These are phyloP conservation scores for Hygrophila difformis DNA, from an alignment of 257 asterid genomes.

Conservation along the genomic window DNA sequence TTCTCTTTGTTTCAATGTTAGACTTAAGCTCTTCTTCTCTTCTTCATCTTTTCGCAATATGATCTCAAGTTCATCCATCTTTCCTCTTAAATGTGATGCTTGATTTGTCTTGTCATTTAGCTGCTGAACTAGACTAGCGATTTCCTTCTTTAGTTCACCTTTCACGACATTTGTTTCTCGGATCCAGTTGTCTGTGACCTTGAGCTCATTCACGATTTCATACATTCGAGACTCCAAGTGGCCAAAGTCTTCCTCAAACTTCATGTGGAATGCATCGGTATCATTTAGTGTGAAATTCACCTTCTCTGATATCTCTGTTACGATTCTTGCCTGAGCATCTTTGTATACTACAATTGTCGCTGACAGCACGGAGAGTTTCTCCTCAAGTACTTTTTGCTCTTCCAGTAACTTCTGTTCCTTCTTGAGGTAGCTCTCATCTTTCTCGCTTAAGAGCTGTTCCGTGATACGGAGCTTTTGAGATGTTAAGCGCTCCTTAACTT, in stretches of 20 bases:
- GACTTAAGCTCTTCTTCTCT: slow-evolving; percentile 33
- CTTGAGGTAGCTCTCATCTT: slow-evolving; percentile 44
- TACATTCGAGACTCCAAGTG: slow-evolving; percentile 79
- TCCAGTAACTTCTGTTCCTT: slow-evolving; percentile 64
- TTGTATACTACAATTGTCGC: slow-evolving; percentile 33
- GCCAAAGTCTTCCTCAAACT: slow-evolving; percentile 90
- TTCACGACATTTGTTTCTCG: slow-evolving; percentile 38
- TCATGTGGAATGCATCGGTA: slow-evolving; percentile 56
- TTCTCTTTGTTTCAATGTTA: slow-evolving; percentile 26
- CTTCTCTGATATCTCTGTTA: slow-evolving; percentile 34
- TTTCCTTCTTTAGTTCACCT: slow-evolving; percentile 38
- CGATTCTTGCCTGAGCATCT: slow-evolving; percentile 38
- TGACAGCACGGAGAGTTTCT: slow-evolving; percentile 31
- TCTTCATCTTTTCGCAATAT: slow-evolving; percentile 29
- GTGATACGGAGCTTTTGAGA: slow-evolving; percentile 81
- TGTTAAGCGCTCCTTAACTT: slow-evolving; percentile 79
- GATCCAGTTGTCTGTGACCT: slow-evolving; percentile 38
- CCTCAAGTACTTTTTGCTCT: slow-evolving; percentile 43
- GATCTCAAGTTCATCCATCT: slow-evolving; percentile 32
- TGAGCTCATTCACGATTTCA: slow-evolving; percentile 58
- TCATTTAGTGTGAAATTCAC: slow-evolving; percentile 39
- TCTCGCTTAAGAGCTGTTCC: slow-evolving; percentile 62
- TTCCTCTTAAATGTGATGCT: slow-evolving; percentile 23
- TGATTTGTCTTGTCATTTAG: slow-evolving; percentile 33
- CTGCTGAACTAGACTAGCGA: slow-evolving; percentile 27